These are phyloP conservation scores for Sphagnum fallax DNA, from an alignment of 228 moss, liverwort and hornwort genomes.

Conservation along the genomic window DNA sequence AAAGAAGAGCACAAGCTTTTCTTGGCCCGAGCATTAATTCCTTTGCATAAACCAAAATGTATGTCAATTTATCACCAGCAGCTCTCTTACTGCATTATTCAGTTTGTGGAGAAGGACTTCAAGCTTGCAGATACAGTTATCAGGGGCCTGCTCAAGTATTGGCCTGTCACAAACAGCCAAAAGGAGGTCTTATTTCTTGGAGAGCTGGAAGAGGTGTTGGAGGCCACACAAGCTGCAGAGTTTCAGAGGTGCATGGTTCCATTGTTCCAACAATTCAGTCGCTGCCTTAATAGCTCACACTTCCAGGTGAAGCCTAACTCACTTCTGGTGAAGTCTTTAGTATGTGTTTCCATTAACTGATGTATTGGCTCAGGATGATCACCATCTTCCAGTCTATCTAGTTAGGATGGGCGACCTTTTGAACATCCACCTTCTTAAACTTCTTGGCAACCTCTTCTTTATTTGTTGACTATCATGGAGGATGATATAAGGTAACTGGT, in stretches of 20 bases:
- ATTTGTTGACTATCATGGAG: background rate
- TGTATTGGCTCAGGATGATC: too few relatives aligned
- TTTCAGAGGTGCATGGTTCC: conserved; percentile 65
- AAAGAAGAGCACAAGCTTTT: conserved; percentile 72
- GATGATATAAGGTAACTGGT: background rate
- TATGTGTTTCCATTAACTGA: too few relatives aligned
- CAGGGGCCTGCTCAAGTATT: conserved; percentile 56
- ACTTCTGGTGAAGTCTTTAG: background rate
- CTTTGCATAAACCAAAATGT: conserved; percentile 67
- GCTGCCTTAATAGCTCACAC: conserved; percentile 57
- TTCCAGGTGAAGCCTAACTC: conserved; percentile 32
- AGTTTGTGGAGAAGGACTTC: conserved; percentile 74
- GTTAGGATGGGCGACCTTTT: too few relatives aligned
- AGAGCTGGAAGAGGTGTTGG: conserved; percentile 62
- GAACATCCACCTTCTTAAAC: background rate
- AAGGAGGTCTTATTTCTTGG: conserved; percentile 65
- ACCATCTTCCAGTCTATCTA: too few relatives aligned
- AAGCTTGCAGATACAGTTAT: conserved; percentile 61
- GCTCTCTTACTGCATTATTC: conserved; percentile 71
- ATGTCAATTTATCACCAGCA: conserved; percentile 69
- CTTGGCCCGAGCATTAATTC: conserved; percentile 47
- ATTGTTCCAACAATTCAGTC: conserved; percentile 46
- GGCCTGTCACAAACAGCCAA: conserved; percentile 67
- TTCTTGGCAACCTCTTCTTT: background rate
- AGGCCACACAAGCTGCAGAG: conserved; percentile 65